phyloP scores from a whole-genome alignment of 495 filamentous ascomycete species.

The Paragyromitra xinjiangensis region DNA sequence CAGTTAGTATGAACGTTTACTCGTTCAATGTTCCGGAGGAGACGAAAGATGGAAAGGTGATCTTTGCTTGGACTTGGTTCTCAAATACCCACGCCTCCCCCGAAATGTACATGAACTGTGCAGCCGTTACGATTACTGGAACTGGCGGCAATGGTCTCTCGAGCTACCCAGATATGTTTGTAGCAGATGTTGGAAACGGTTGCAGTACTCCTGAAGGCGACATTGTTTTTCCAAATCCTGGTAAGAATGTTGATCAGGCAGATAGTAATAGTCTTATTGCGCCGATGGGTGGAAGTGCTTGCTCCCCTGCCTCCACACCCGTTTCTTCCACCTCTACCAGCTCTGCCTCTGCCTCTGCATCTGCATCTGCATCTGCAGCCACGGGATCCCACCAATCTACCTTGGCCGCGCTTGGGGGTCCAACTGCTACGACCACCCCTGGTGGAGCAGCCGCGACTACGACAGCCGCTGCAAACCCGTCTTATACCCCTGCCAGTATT shows the following conservation, averaged over 20 bases:
- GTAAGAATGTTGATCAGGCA: slow-evolving; percentile 33
- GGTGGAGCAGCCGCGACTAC: not conserved
- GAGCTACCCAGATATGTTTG: slow-evolving; percentile 43
- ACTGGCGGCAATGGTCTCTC: slow-evolving; percentile 25
- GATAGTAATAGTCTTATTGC: not conserved
- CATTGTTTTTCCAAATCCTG: slow-evolving; percentile 44
- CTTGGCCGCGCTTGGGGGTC: too few relatives aligned
- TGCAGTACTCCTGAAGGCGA: slow-evolving; percentile 49
- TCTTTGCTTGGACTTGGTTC: slow-evolving; percentile 61
- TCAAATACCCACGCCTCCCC: slow-evolving; percentile 72
- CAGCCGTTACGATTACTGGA: slow-evolving; percentile 64
- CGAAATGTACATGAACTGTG: slow-evolving; percentile 72
- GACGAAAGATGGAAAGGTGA: slow-evolving; percentile 33
- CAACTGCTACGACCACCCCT: not conserved
- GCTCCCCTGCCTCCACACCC: not conserved
- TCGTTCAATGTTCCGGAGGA: slow-evolving; percentile 72
- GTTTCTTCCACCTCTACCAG: not conserved
- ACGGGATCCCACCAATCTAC: too few relatives aligned
- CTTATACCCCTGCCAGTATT: not conserved
- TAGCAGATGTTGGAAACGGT: slow-evolving; percentile 58
- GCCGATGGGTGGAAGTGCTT: slow-evolving; percentile 8
- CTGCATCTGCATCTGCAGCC: not conserved
- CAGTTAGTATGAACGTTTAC: slow-evolving; percentile 60
- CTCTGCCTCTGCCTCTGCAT: not conserved
- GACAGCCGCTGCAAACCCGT: not conserved